These are phyloP conservation scores for Chloris gayana DNA, from an alignment of 176 grass and related monocot genomes.

Conservation along the genomic window DNA sequence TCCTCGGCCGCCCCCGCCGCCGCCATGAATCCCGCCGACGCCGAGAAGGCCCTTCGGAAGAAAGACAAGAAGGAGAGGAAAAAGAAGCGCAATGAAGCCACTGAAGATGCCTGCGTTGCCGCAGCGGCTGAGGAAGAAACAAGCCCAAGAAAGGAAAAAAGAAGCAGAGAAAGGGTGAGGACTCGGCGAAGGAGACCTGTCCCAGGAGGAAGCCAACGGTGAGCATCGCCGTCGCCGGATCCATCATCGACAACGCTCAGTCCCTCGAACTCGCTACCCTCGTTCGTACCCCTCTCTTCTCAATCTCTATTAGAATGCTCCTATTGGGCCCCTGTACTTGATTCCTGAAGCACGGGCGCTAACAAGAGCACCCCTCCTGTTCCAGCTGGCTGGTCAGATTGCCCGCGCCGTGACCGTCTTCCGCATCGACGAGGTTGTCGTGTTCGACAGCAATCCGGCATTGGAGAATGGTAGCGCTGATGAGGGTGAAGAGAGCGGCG, in stretches of 20 bases:
- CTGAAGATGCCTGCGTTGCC: conserved; percentile 25
- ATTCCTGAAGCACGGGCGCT: neutral
- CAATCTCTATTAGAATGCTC: neutral
- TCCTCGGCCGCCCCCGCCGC: neutral
- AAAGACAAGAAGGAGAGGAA: conserved; percentile 52
- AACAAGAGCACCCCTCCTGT: conserved; percentile 13
- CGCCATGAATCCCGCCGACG: conserved; percentile 34
- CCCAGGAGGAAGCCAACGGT: conserved; percentile 61
- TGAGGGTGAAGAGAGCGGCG: conserved; percentile 59
- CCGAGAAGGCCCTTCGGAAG: conserved; percentile 38
- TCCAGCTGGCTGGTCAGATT: conserved; percentile 88
- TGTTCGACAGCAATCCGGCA: conserved; percentile 62
- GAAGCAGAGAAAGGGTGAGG: conserved; percentile 29
- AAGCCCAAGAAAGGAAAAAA: conserved; percentile 27
- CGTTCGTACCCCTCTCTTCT: conserved; percentile 45
- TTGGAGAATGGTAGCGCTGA: conserved; percentile 10
- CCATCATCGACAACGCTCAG: conserved; percentile 92
- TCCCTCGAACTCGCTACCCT: conserved; percentile 91
- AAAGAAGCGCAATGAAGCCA: conserved; percentile 36
- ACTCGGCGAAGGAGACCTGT: neutral
- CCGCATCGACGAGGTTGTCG: conserved; percentile 86
- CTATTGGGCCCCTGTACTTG: neutral
- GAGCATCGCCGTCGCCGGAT: conserved; percentile 83
- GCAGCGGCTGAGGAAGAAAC: conserved; percentile 37
- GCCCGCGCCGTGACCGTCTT: conserved; percentile 87